A percentile compares a stretch with the other conserved stretches of the same genome.
phyloP scores from a whole-genome alignment of 2,329 filamentous ascomycete species.

The Kalmusia sp. region DNA sequence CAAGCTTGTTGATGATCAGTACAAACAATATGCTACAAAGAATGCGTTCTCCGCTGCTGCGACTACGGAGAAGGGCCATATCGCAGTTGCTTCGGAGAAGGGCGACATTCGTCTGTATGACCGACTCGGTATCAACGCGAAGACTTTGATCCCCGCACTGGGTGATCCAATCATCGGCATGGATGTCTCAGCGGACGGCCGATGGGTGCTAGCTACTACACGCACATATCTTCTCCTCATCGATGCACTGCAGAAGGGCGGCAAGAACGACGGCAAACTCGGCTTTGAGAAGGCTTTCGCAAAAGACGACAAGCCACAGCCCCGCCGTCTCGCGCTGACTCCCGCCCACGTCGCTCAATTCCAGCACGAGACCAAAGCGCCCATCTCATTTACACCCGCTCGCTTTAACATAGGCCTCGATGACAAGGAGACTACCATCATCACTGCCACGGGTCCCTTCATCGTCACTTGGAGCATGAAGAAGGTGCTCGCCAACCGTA shows the following conservation, averaged over 20 bases:
- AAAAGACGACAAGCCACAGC: constrained; percentile 92
- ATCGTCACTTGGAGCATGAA: constrained; percentile 96
- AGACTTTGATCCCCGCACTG: constrained; percentile 94
- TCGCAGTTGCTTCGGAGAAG: constrained; percentile 97
- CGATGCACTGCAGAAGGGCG: constrained; percentile 86
- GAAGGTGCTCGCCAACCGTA: constrained; percentile 81
- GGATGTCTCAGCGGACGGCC: constrained; percentile 93
- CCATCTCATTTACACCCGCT: constrained; percentile 86
- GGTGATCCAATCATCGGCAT: constrained; percentile 94
- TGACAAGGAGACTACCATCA: constrained; percentile 86
- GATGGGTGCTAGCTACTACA: constrained; percentile 94
- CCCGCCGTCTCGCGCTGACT: constrained; percentile 84
- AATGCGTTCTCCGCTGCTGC: constrained; percentile 96
- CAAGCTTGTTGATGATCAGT: constrained; percentile 89
- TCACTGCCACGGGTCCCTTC: constrained; percentile 95
- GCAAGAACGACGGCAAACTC: constrained; percentile 97
- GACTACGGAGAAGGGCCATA: constrained; percentile 95
- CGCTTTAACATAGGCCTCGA: constrained; percentile 92
- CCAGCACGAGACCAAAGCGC: constrained; percentile 90
- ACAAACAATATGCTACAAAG: constrained; percentile 97
- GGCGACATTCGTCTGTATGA: constrained; percentile 97
- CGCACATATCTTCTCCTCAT: constrained; percentile 94
- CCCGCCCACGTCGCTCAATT: constrained; percentile 96
- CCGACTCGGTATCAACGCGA: constrained; percentile 93
- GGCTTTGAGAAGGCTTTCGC: constrained; percentile 94